These are phyloP conservation scores for Deinandra increscens DNA, from an alignment of 129 eudicot species.

Conservation along the genomic window DNA sequence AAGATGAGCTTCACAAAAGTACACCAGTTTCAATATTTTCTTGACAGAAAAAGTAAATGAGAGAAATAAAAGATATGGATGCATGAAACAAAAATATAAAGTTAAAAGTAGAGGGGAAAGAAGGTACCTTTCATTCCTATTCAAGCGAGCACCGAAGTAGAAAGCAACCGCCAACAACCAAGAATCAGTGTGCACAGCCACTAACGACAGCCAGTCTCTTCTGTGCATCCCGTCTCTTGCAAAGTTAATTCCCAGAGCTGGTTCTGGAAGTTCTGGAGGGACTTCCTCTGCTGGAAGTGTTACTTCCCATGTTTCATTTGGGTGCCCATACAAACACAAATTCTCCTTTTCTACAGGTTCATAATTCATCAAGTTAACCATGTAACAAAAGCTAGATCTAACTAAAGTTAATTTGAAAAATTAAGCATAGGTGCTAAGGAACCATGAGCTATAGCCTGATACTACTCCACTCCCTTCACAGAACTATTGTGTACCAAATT, in stretches of 20 bases:
- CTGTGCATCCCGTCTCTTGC: slow-evolving; percentile 71
- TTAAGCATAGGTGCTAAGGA: background rate
- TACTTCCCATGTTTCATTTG: slow-evolving; percentile 73
- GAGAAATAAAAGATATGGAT: background rate
- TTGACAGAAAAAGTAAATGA: slow-evolving; percentile 1
- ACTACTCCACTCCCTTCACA: background rate
- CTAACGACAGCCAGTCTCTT: slow-evolving; percentile 64
- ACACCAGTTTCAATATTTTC: slow-evolving; percentile 8
- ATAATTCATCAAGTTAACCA: background rate
- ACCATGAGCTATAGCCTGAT: slow-evolving; percentile 6
- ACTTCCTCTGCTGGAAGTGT: slow-evolving; percentile 68
- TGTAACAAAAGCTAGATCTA: background rate
- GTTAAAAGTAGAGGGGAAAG: background rate
- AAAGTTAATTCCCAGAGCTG: slow-evolving; percentile 67
- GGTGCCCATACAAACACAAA: slow-evolving; percentile 68
- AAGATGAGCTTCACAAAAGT: background rate
- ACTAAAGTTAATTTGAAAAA: background rate
- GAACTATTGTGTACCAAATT: background rate
- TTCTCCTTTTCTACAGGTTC: slow-evolving; percentile 52
- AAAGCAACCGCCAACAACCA: slow-evolving; percentile 69
- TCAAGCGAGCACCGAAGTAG: slow-evolving; percentile 68
- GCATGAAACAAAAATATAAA: background rate
- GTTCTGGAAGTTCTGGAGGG: slow-evolving; percentile 75
- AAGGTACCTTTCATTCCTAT: slow-evolving; percentile 56
- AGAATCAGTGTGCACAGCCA: slow-evolving; percentile 69